Evolutionary conservation across 164 flowering plant species (phyloP), one percentile per base, ranked within the genome.

Genomic region (Cinnamomum micranthum): DNA sequence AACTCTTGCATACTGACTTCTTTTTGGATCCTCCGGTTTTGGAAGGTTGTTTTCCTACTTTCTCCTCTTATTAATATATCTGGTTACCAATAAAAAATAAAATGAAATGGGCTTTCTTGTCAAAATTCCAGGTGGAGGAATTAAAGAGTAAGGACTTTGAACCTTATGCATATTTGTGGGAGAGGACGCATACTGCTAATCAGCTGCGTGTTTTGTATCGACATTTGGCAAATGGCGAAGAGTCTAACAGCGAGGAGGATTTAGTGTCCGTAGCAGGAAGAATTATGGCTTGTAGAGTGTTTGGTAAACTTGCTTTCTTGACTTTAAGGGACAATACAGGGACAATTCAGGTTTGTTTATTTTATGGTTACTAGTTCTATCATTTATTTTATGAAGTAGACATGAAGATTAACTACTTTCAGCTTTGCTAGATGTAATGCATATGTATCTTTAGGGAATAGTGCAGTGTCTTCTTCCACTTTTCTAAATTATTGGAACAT

Each of bases 141-240:
- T 76, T 90, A 78, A 88, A 92, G 79, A 79, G 84, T 78, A 83
- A 85, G 74, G 97, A 97, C 22, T 78, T 79, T 19, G 97, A 95
- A 81, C 94, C 97, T 2, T 95, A 95, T 82, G 97, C 94, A 10
- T 93, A 95, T 79, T 80, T 73, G 75, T 95, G 97, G 97, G 92
- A 90, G 15, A 80, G 88, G 75, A 93, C 93, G 25, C 97, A 95
- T 82, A 78, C 83, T 64, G 86, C 97, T 20, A 81, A 77, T 79
- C 87, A 92, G 86, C 87, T 92, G 70, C 97, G 93, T 72, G 86
- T 85, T 22, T 80, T 83, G 65, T 93, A 95, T 72, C 79, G 47
- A 72, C 50, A 87, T 78, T 69, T 95, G 60, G 88, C 73, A 22
- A 88, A 88, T 83, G 99, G 96, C 27, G 25, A 24, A 78, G 95